Percentiles rank a stretch among this genome's conserved stretches.
Evolutionary conservation across 805 yeast species (phyloP).

Genomic region (Candida ficus): DNA sequence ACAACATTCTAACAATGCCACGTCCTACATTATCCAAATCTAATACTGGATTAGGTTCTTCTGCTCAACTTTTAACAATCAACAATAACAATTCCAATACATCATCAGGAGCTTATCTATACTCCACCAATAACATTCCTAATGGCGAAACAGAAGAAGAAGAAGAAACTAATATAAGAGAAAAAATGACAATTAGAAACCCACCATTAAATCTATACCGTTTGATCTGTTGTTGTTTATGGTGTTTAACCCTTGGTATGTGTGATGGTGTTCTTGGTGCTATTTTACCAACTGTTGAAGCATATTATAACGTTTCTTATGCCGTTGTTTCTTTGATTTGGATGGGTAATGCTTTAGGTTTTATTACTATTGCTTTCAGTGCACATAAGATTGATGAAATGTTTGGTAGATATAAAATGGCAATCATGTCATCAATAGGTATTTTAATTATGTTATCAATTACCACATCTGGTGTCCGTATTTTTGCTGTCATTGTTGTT

Average conservation of each 20-base stretch:
- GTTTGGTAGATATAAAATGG: conserved; percentile 36
- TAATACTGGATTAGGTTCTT: conserved; percentile 12
- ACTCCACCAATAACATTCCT: background rate
- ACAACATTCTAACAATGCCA: background rate
- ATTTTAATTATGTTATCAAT: conserved; percentile 39
- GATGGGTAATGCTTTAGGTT: conserved; percentile 56
- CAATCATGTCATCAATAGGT: conserved; percentile 33
- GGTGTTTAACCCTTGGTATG: conserved; percentile 40
- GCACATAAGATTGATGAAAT: conserved; percentile 38
- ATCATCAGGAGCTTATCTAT: background rate
- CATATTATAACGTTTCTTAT: conserved; percentile 41
- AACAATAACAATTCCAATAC: background rate
- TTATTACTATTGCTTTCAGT: conserved; percentile 43
- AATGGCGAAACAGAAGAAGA: conserved; percentile 3
- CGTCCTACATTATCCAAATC: conserved; percentile 1
- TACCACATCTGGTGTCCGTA: conserved; percentile 39
- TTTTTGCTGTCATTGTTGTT: conserved; percentile 42
- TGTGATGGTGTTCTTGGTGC: conserved; percentile 60
- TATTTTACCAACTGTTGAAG: conserved; percentile 49
- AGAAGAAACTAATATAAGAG: background rate
- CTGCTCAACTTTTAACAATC: conserved; percentile 1
- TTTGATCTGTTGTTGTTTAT: conserved; percentile 33
- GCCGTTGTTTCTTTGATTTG: conserved; percentile 54
- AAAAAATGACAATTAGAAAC: conserved; percentile 32
- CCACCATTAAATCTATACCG: conserved; percentile 42